A percentile compares a stretch with the other conserved stretches of the same genome.
Evolutionary conservation across 495 filamentous ascomycete genomes (phyloP).

Genomic region (Aspergillus ellipticus): DNA sequence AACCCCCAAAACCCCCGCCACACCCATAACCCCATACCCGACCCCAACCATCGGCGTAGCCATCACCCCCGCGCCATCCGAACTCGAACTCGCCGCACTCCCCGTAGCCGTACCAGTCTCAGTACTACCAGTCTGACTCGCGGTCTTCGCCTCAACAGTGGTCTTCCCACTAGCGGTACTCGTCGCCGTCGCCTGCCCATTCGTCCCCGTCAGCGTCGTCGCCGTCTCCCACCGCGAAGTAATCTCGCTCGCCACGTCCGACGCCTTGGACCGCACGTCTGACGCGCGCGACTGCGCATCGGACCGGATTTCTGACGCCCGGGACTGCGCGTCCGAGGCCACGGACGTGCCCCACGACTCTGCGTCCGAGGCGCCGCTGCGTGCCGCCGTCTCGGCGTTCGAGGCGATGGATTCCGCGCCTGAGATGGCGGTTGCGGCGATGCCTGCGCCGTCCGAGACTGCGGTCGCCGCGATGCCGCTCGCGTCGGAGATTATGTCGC

Average conservation of each 20-base stretch:
- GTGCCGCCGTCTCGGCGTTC: slow-evolving; percentile 11
- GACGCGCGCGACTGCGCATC: slow-evolving; percentile 20
- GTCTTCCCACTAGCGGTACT: slow-evolving; percentile 8
- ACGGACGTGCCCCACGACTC: slow-evolving; percentile 14
- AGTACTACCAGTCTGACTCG: slow-evolving; percentile 9
- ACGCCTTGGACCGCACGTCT: slow-evolving; percentile 5
- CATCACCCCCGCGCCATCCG: slow-evolving; percentile 17
- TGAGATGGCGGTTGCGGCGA: slow-evolving; percentile 5
- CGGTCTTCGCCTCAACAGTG: slow-evolving; percentile 2
- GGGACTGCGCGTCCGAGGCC: slow-evolving; percentile 12
- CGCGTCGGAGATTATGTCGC: slow-evolving; percentile 11
- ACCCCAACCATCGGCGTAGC: slow-evolving; percentile 21
- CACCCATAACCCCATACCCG: slow-evolving; percentile 24
- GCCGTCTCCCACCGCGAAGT: background rate
- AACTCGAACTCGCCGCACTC: background rate
- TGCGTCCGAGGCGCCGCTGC: slow-evolving; percentile 6
- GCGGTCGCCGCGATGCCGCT: slow-evolving; percentile 3
- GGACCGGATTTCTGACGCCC: slow-evolving; percentile 15
- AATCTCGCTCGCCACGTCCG: background rate
- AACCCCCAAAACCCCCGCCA: slow-evolving; percentile 34
- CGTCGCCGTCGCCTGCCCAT: slow-evolving; percentile 9
- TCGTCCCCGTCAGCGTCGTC: slow-evolving; percentile 11
- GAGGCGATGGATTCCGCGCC: slow-evolving; percentile 9
- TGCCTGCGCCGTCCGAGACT: slow-evolving; percentile 7
- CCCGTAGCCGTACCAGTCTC: slow-evolving; percentile 3